Conservation (phyloP, 768 basidiomycete species). For the Fomitopsis pulvina region DNA sequence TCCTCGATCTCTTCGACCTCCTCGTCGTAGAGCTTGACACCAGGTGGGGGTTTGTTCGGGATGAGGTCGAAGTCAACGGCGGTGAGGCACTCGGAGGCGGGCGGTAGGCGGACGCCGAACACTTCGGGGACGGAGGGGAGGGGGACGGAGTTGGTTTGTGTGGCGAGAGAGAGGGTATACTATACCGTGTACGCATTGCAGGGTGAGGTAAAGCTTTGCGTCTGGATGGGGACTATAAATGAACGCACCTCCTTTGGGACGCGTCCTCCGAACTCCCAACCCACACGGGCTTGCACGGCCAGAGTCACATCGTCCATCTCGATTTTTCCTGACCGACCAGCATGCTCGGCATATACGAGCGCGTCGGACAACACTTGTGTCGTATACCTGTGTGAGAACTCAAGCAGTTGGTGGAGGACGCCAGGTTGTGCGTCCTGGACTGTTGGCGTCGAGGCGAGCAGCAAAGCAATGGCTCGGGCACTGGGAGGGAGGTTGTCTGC, state of each 20-base stretch:
- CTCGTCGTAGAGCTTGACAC: conserved; percentile 69
- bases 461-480: conserved; percentile 75
- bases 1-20: conserved; percentile 81
- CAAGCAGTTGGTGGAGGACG: conserved; percentile 80
- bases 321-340: conserved; percentile 68
- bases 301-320: conserved; percentile 79
- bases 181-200: conserved; percentile 21
- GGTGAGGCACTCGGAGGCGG: conserved; percentile 61
- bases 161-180: conserved; percentile 75
- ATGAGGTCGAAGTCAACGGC: conserved; percentile 82
- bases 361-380: conserved; percentile 80
- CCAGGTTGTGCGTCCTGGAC: conserved; percentile 84
- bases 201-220: too few relatives aligned
- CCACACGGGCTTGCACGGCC: conserved; percentile 83
- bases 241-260: conserved; percentile 76
- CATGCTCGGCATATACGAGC: conserved; percentile 83
- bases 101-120: conserved; percentile 80
- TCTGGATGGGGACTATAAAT: neutral
- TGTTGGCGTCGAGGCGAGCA: conserved; percentile 76
- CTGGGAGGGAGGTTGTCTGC: conserved; percentile 77
- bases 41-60: conserved; percentile 79
- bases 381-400: conserved; percentile 82
- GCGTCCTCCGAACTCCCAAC: conserved; percentile 88
- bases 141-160: conserved; percentile 75
- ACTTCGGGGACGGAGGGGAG: conserved; percentile 84